Evolutionary conservation across 2,329 filamentous ascomycete genomes (phyloP).

Genomic region (Volutella citrinella): DNA sequence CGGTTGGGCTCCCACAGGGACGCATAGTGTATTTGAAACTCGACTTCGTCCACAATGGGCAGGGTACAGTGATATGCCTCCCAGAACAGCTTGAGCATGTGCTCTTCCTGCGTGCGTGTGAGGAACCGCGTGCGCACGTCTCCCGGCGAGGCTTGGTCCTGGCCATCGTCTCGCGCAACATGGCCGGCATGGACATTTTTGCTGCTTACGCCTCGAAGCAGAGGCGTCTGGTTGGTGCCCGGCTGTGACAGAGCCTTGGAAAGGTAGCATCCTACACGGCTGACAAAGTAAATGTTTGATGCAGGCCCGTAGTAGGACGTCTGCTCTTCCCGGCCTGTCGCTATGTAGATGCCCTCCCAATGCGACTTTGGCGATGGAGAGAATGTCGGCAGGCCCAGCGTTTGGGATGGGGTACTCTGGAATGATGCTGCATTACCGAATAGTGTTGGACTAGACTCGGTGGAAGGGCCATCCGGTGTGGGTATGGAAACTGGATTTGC

Average conservation of each 20-base stretch:
- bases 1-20: conserved; percentile 34
- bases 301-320: conserved; percentile 42
- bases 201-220: conserved; percentile 14
- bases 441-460: conserved; percentile 7
- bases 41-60: conserved; percentile 41
- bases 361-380: conserved; percentile 6
- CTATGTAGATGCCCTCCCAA: conserved; percentile 33
- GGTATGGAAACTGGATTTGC: conserved; percentile 3
- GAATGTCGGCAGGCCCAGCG: background rate
- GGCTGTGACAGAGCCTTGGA: conserved; percentile 29
- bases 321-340: conserved; percentile 33
- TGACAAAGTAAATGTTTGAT: conserved; percentile 44
- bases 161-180: background rate
- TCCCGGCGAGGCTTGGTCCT: background rate
- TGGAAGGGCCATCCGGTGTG: conserved; percentile 7
- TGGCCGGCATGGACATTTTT: conserved; percentile 4
- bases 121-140: conserved; percentile 16
- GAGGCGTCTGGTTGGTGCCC: conserved; percentile 8
- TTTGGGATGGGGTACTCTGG: background rate
- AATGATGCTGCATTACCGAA: background rate
- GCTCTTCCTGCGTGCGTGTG: conserved; percentile 41
- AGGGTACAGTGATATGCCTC: conserved; percentile 38
- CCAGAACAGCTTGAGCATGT: conserved; percentile 46
- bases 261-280: conserved; percentile 37
- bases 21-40: conserved; percentile 42